A percentile compares a stretch with the other conserved stretches of the same genome.
Evolutionary conservation across 1,284 basidiomycete species (phyloP).

Genomic region (Coniferiporia weirii): DNA sequence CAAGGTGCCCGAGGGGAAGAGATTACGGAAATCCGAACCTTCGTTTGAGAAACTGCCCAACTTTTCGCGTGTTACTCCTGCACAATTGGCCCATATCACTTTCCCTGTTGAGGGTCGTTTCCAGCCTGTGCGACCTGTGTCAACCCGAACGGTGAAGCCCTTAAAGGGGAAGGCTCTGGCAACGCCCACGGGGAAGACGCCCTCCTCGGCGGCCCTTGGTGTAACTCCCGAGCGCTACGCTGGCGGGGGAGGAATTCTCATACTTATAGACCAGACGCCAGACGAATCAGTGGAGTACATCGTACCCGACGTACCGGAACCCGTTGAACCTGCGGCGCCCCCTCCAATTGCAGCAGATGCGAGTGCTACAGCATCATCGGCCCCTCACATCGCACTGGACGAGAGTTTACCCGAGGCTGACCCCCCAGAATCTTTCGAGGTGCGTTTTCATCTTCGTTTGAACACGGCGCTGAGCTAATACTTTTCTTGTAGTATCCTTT

Average conservation of each 20-base stretch:
- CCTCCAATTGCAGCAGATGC: slow-evolving; percentile 24
- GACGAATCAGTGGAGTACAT: slow-evolving; percentile 70
- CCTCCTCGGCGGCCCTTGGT: slow-evolving; percentile 25
- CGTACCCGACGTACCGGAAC: slow-evolving; percentile 52
- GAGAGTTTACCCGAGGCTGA: slow-evolving; percentile 72
- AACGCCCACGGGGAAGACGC: slow-evolving; percentile 24
- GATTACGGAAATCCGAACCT: slow-evolving; percentile 65
- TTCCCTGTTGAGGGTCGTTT: slow-evolving; percentile 81
- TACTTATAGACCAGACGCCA: slow-evolving; percentile 67
- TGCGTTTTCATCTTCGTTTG: slow-evolving; percentile 26
- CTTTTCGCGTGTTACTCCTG: slow-evolving; percentile 90
- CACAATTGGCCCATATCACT: slow-evolving; percentile 79
- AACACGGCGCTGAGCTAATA: slow-evolving; percentile 19
- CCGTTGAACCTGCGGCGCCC: slow-evolving; percentile 30
- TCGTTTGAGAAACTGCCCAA: slow-evolving; percentile 77
- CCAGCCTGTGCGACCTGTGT: slow-evolving; percentile 85
- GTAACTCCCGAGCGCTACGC: slow-evolving; percentile 54
- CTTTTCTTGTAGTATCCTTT: slow-evolving; percentile 52
- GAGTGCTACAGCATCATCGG: slow-evolving; percentile 23
- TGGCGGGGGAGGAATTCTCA: slow-evolving; percentile 80
- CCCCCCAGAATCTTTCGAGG: slow-evolving; percentile 76
- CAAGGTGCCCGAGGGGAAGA: slow-evolving; percentile 30
- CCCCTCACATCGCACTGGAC: slow-evolving; percentile 57
- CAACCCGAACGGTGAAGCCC: slow-evolving; percentile 35
- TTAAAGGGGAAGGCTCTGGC: slow-evolving; percentile 34